phyloP scores from a whole-genome alignment of 1,139 yeast species.

The Blastobotrys ciferrii region DNA sequence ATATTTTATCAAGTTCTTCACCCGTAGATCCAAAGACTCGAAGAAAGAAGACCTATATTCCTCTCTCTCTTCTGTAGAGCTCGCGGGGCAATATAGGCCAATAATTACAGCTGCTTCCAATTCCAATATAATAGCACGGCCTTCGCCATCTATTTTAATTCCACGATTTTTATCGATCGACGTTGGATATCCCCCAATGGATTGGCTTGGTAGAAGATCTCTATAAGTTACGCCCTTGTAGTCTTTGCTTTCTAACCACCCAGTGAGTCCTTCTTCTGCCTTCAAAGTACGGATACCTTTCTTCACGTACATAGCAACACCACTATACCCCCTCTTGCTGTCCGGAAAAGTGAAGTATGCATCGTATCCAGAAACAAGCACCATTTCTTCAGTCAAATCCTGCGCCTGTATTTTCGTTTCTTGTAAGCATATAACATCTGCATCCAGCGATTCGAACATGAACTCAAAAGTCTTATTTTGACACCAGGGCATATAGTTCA shows the following conservation, averaged over 20 bases:
- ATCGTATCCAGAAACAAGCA: constrained; percentile 54
- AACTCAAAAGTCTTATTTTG: constrained; percentile 46
- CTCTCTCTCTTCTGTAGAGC: constrained; percentile 78
- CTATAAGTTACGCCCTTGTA: constrained; percentile 22
- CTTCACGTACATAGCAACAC: constrained; percentile 82
- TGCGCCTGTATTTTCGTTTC: constrained; percentile 70
- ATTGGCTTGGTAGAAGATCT: constrained; percentile 29
- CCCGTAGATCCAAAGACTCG: constrained; percentile 55
- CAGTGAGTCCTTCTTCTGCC: constrained; percentile 93
- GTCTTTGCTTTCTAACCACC: constrained; percentile 46
- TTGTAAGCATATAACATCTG: constrained; percentile 79
- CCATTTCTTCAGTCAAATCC: constrained; percentile 51
- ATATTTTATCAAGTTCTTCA: constrained; percentile 47
- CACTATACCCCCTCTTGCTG: constrained; percentile 73
- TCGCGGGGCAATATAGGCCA: constrained; percentile 90
- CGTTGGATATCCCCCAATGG: constrained; percentile 74
- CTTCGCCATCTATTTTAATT: constrained; percentile 69
- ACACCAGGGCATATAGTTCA: constrained; percentile 84
- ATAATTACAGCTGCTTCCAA: constrained; percentile 60
- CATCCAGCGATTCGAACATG: constrained; percentile 56
- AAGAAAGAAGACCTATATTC: constrained; percentile 58
- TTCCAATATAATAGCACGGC: constrained; percentile 76
- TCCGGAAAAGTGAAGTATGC: constrained; percentile 70
- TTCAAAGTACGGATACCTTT: constrained; percentile 48
- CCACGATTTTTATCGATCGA: constrained; percentile 44